These are phyloP conservation scores for Nepenthes gracilis DNA, from an alignment of 148 eudicot species.

Conservation along the genomic window DNA sequence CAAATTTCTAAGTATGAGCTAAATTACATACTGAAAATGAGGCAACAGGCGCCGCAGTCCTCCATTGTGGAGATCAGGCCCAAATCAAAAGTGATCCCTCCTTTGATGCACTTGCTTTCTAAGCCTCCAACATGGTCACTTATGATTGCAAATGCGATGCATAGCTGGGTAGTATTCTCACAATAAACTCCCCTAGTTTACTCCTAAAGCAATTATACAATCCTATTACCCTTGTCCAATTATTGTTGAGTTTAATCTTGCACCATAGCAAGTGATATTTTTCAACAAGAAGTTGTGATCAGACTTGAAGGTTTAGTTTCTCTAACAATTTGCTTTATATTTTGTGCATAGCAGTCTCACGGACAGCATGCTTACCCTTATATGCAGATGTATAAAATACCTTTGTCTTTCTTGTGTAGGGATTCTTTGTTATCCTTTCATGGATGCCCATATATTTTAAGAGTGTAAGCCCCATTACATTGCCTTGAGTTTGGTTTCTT, in stretches of 20 bases:
- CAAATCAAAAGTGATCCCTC: constrained; percentile 50
- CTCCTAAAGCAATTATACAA: background rate
- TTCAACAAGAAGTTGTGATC: too few relatives aligned
- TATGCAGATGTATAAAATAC: background rate
- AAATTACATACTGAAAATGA: constrained; percentile 44
- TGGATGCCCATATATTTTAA: constrained; percentile 96
- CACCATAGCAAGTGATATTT: too few relatives aligned
- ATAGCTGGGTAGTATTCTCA: constrained; percentile 66
- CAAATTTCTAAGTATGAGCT: constrained; percentile 74
- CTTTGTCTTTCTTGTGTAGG: constrained; percentile 38
- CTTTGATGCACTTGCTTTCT: constrained; percentile 63
- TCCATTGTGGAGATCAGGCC: constrained; percentile 17
- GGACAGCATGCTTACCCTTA: background rate
- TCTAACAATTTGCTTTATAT: too few relatives aligned
- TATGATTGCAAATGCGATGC: constrained; percentile 90
- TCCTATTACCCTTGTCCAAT: background rate
- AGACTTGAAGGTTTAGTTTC: too few relatives aligned
- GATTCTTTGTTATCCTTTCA: constrained; percentile 87
- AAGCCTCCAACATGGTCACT: constrained; percentile 85
- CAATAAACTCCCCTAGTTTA: background rate
- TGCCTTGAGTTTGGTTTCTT: background rate
- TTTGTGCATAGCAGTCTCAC: background rate
- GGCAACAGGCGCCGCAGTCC: constrained; percentile 17
- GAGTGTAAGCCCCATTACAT: constrained; percentile 32
- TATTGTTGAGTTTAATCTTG: background rate